Conservation (phyloP, 2,329 filamentous ascomycete species). For the Alternaria sp. region DNA sequence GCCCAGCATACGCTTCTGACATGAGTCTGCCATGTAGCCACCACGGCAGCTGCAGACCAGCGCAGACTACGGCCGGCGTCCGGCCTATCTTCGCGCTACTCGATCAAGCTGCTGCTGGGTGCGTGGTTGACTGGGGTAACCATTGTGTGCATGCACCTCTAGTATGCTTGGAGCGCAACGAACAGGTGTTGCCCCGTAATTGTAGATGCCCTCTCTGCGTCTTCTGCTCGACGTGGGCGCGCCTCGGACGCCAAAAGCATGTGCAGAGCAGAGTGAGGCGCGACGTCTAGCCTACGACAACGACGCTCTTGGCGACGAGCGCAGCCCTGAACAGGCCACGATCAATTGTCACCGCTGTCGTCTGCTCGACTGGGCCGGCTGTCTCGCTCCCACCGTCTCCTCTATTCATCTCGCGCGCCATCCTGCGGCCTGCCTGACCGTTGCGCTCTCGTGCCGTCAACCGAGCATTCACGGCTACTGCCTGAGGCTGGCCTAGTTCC, state of each 20-base stretch:
- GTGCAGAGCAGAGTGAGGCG: constrained; percentile 3
- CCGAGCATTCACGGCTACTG: constrained; percentile 19
- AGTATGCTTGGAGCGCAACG: constrained; percentile 7
- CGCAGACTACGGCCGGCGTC: constrained; percentile 12
- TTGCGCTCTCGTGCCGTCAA: constrained; percentile 7
- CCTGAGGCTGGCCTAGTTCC: constrained; percentile 30
- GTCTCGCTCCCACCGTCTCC: not conserved
- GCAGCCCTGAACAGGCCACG: not conserved
- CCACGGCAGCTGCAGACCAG: not conserved
- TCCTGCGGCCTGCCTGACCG: not conserved
- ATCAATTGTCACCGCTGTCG: not conserved
- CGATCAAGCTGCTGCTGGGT: constrained; percentile 1
- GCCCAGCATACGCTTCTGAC: constrained; percentile 8
- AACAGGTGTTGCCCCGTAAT: constrained; percentile 21
- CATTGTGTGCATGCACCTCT: constrained; percentile 17
- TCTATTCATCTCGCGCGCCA: constrained; percentile 1
- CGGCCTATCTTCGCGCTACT: constrained; percentile 12
- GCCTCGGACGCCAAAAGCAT: not conserved
- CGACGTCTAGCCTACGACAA: not conserved
- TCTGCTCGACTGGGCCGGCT: not conserved
- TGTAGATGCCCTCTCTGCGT: not conserved
- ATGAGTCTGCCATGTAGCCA: not conserved
- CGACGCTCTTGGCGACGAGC: constrained; percentile 1
- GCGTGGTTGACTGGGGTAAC: constrained; percentile 5
- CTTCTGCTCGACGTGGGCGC: constrained; percentile 7